Evolutionary conservation across 2,329 filamentous ascomycete species (phyloP).

Genomic region (Pseudogymnoascus sp.): DNA sequence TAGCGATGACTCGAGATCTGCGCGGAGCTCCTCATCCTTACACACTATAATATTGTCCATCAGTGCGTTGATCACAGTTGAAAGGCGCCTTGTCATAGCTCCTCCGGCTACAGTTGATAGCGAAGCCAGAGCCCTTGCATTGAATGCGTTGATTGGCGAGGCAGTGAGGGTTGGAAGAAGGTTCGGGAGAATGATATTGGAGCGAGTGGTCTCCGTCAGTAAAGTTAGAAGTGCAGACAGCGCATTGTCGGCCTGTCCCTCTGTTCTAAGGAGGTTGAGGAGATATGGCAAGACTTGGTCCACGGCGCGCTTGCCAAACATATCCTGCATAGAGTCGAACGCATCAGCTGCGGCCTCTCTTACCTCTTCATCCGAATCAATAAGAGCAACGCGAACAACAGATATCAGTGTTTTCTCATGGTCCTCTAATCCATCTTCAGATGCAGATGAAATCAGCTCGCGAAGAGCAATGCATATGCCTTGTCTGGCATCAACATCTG

Average conservation of each 20-base stretch:
- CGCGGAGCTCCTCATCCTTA: constrained; percentile 58
- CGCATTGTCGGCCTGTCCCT: constrained; percentile 84
- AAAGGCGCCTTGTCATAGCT: constrained; percentile 84
- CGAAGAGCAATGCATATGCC: constrained; percentile 95
- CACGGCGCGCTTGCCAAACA: constrained; percentile 87
- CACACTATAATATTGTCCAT: constrained; percentile 84
- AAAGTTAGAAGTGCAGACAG: constrained; percentile 87
- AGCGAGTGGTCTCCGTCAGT: constrained; percentile 85
- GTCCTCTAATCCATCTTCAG: constrained; percentile 81
- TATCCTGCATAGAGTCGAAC: constrained; percentile 89
- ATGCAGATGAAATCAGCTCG: constrained; percentile 85
- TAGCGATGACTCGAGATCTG: constrained; percentile 73
- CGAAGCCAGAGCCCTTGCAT: constrained; percentile 87
- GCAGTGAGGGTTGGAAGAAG: constrained; percentile 88
- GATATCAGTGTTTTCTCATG: constrained; percentile 94
- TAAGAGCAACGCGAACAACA: constrained; percentile 85
- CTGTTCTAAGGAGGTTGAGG: constrained; percentile 78
- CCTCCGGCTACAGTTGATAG: constrained; percentile 84
- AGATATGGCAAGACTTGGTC: constrained; percentile 93
- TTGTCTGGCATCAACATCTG: constrained; percentile 87
- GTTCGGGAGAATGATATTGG: constrained; percentile 94
- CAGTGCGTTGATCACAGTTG: constrained; percentile 83
- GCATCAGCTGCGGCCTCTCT: constrained; percentile 94
- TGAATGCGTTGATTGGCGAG: constrained; percentile 87
- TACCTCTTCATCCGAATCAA: constrained; percentile 82